These are phyloP conservation scores for Aspergillus fischeri DNA, from an alignment of 2,329 filamentous ascomycete species.

Conservation along the genomic window DNA sequence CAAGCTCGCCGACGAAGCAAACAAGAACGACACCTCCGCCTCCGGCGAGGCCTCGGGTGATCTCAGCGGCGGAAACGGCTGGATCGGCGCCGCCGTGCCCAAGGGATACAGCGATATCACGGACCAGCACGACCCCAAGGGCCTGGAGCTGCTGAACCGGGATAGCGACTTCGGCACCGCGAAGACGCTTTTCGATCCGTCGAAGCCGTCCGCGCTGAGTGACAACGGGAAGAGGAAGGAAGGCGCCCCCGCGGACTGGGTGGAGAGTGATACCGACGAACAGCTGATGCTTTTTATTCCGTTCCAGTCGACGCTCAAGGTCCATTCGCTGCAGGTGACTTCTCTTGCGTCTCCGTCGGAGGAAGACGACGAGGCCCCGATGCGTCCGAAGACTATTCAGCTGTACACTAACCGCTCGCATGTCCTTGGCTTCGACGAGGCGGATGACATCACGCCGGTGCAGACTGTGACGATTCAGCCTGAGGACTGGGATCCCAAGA, in stretches of 20 bases:
- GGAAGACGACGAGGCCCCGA: constrained; percentile 58
- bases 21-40: constrained; percentile 33
- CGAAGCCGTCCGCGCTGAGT: constrained; percentile 62
- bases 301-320: constrained; percentile 81
- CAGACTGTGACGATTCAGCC: constrained; percentile 72
- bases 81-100: constrained; percentile 72
- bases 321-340: constrained; percentile 83
- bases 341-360: constrained; percentile 60
- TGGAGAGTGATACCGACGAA: constrained; percentile 95
- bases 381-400: constrained; percentile 77
- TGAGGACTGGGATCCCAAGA: constrained; percentile 71
- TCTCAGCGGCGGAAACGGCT: constrained; percentile 48
- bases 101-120: constrained; percentile 82
- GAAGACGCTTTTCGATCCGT: constrained; percentile 65
- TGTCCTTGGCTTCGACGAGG: constrained; percentile 92
- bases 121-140: constrained; percentile 71
- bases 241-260: constrained; percentile 68
- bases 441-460: constrained; percentile 76
- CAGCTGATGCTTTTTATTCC: constrained; percentile 91
- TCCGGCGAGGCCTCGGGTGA: constrained; percentile 39
- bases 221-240: constrained; percentile 45
- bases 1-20: constrained; percentile 64
- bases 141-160: constrained; percentile 82
- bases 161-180: constrained; percentile 72
- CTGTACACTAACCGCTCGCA: constrained; percentile 85